Conservation (phyloP, 108 stramenopile species). For the Fistulifera solaris region DNA sequence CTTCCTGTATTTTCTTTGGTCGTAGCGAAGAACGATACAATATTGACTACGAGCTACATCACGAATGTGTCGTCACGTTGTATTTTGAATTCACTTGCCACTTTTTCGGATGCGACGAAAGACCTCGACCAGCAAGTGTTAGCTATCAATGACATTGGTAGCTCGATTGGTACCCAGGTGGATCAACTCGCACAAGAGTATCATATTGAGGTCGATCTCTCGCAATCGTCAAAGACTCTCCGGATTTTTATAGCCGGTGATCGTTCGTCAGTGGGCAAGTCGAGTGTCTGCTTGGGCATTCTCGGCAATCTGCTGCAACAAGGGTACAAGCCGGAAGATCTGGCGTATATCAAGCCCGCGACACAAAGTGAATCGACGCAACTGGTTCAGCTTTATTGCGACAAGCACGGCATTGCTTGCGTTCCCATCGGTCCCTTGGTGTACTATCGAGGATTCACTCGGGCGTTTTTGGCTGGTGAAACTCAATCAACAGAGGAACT, state of each 20-base stretch:
- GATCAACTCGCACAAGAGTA: too few relatives aligned
- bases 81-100: too few relatives aligned
- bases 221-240: constrained; percentile 7
- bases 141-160: too few relatives aligned
- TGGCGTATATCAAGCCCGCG: constrained; percentile 97
- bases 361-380: constrained; percentile 93
- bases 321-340: constrained; percentile 39
- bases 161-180: too few relatives aligned
- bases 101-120: too few relatives aligned
- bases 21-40: too few relatives aligned
- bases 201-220: too few relatives aligned
- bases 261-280: constrained; percentile 89
- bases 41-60: too few relatives aligned
- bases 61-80: too few relatives aligned
- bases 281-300: constrained; percentile 81
- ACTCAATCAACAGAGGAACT: constrained; percentile 63
- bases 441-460: constrained; percentile 94
- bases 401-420: constrained; percentile 66
- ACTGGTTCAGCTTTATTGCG: constrained; percentile 80
- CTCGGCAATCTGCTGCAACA: constrained; percentile 45
- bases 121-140: too few relatives aligned
- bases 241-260: constrained; percentile 83
- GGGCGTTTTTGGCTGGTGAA: constrained; percentile 85
- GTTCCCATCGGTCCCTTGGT: constrained; percentile 90
- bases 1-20: too few relatives aligned